Base-by-base conservation (phyloP, 2,329 filamentous ascomycete genomes). In the Teratosphaeria epicoccoides region DNA sequence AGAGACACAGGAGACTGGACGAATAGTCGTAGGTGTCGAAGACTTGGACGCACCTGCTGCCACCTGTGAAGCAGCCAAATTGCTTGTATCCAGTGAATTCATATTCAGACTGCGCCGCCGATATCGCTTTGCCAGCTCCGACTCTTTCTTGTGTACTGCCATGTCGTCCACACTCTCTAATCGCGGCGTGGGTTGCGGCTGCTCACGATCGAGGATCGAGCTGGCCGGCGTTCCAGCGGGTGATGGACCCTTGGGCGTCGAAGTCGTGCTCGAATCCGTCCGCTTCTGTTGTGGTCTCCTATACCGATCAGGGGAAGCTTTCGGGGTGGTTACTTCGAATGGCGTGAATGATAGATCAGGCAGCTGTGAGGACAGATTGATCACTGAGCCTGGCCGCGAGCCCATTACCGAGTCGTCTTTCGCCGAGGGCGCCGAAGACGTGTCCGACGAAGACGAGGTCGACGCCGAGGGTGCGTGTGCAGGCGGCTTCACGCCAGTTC, bases 261-360 rank as follows among this genome's bases (percentile, higher is more conserved):
- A 44, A 55, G 63, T 61, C 47, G 60, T 69, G 61, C 64, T 73
- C 57, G 71, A 76, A 58, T 82, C 81, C 14, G 73, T 70, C 54
- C 79, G 63, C 49, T 63, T 74, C 58, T 79, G 78, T 52, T 78
- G 74, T 51, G 76, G 76, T 54, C 89, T 84, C 61, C 89, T 80
- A 67, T 96, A 96, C 53, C 91, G 82, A 66, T 95, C 89, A 1
- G 88, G 87, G 1, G 86, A 82, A 22, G 83, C 75, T 62, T 88
- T 89, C 45, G 74, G 70, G 22, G 80, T 74, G 4, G 10, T 24
- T 3, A 77, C 74, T 43, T 83, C 77, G 49, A 77, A 73, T n/a
- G 72, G 58, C 24, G 72, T 68, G 71, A 84, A 63, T 59, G 76
- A 70, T 66, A 82, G 57, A 70, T 78, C 78, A 47, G 80, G 76